A percentile compares a stretch with the other conserved stretches of the same genome.
Conservation (phyloP, 768 basidiomycete species). For the Leccinum aurantiacum region DNA sequence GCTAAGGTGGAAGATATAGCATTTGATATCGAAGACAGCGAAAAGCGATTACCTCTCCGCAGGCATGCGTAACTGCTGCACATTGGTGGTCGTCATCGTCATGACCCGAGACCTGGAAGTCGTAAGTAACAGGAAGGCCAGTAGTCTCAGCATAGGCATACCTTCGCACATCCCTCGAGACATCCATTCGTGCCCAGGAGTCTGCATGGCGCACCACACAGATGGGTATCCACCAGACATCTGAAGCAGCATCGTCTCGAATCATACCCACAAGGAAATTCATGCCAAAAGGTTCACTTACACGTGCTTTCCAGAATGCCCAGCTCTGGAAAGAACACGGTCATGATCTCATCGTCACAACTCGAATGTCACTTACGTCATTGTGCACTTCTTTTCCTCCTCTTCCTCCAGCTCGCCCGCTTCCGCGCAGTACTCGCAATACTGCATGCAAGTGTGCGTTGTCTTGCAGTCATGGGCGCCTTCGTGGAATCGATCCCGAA, state of each 20-base stretch:
- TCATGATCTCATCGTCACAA: background rate
- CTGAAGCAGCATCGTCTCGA: constrained; percentile 29
- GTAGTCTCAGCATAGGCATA: constrained; percentile 16
- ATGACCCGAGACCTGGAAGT: constrained; percentile 45
- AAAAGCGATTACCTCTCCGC: constrained; percentile 45
- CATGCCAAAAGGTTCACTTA: constrained; percentile 32
- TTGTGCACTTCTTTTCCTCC: constrained; percentile 41
- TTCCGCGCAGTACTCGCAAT: constrained; percentile 45
- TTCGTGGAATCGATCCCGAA: constrained; percentile 47
- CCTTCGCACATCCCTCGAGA: constrained; percentile 52
- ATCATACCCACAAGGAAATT: background rate
- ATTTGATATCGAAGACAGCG: background rate
- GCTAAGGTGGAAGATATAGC: constrained; percentile 29
- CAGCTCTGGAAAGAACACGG: constrained; percentile 40
- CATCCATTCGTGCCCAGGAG: constrained; percentile 51
- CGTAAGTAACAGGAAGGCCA: background rate
- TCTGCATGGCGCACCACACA: constrained; percentile 54
- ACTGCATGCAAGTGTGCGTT: constrained; percentile 42
- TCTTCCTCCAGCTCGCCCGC: constrained; percentile 29
- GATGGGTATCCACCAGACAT: constrained; percentile 50
- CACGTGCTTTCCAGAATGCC: constrained; percentile 56
- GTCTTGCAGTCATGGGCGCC: constrained; percentile 51
- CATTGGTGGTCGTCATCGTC: constrained; percentile 52
- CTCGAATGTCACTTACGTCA: constrained; percentile 39
- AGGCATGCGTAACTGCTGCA: constrained; percentile 50